Base-by-base conservation (phyloP, 73 alveolate genomes). In the Urostyla sp. region DNA sequence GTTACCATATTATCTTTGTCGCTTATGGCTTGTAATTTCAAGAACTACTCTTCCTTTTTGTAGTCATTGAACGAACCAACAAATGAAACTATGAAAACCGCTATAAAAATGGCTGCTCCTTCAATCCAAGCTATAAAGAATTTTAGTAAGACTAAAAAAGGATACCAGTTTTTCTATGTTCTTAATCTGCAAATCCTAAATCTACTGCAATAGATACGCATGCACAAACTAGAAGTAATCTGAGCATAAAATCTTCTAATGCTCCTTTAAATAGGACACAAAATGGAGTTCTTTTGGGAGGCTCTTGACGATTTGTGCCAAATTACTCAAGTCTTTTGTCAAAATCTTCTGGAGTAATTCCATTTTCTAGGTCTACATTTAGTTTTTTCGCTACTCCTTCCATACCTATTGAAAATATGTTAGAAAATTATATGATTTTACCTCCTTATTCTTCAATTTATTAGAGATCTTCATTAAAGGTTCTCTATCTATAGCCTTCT, bases 191-290 rank as follows among this genome's bases (percentile, higher is more conserved):
- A 60, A 77, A 77, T 10, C 49, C 51, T 60, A 77, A 40, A 8
- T 53, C 32, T 18, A 77, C 43, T 16, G 74, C 63, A 27, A 66
- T 61, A 2, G 82, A 61, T 15, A 79, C 30, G n/a, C 51, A 27
- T 36, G 98, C 98, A 0, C 98, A 78, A 15, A 90, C 97, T 3
- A 94, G 66, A 26, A 94, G 61, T 8, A 94, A 85, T 49, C 95
- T 75, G 37, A 94, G 89, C 96, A 94, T 95, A 46, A 90, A 59
- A 73, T 95, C 99, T 72, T 90, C 93, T 27, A 95, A 48, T 23
- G 97, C 92, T 51, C 90, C 97, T 75, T 84, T 26, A 67, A 86
- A 79, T 28, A 78, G 50, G 52, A 85, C 20, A 55, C 84, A 79
- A 72, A 85, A 72, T 51, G 16, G 63, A 10, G 63, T 50, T 31